A percentile compares a stretch with the other conserved stretches of the same genome.
phyloP scores from a whole-genome alignment of 2,329 filamentous ascomycete genomes.

The Phaeosphaeriaceae sp. region DNA sequence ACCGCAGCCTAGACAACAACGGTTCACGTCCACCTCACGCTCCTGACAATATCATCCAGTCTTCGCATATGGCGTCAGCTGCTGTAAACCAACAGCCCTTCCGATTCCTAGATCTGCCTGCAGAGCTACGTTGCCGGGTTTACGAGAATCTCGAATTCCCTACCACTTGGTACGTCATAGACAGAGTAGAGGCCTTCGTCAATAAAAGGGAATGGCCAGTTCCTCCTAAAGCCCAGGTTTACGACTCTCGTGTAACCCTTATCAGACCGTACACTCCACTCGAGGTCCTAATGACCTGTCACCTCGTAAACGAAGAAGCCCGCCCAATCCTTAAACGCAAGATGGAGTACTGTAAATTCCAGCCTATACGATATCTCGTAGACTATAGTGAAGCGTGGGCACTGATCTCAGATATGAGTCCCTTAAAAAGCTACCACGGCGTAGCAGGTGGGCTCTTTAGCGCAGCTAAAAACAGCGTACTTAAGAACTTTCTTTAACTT shows the following conservation, averaged over 20 bases:
- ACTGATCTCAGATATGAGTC: conserved; percentile 1
- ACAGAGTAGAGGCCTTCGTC: conserved; percentile 7
- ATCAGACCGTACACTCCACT: conserved; percentile 8
- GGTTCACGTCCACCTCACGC: too few relatives aligned
- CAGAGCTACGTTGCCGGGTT: conserved; percentile 13
- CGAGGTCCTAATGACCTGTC: conserved; percentile 12
- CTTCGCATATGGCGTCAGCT: conserved; percentile 7
- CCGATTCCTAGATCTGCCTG: conserved; percentile 16
- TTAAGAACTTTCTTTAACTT: conserved; percentile 1
- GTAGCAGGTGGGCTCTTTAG: background rate
- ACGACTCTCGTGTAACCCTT: conserved; percentile 10
- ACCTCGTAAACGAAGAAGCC: conserved; percentile 15
- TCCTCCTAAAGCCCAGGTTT: conserved; percentile 7
- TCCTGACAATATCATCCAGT: too few relatives aligned
- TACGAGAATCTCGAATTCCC: conserved; percentile 12
- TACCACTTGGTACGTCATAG: conserved; percentile 12
- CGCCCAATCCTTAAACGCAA: conserved; percentile 11
- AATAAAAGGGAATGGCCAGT: conserved; percentile 7
- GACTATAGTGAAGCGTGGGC: conserved; percentile 17
- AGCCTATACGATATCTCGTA: conserved; percentile 18
- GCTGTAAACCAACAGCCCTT: conserved; percentile 5
- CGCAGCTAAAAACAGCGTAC: background rate
- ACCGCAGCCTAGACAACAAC: too few relatives aligned
- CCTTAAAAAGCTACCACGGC: conserved; percentile 10
- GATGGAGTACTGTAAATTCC: conserved; percentile 7